These are phyloP conservation scores for Claviceps citrina DNA, from an alignment of 2,329 filamentous ascomycete genomes.

Conservation along the genomic window DNA sequence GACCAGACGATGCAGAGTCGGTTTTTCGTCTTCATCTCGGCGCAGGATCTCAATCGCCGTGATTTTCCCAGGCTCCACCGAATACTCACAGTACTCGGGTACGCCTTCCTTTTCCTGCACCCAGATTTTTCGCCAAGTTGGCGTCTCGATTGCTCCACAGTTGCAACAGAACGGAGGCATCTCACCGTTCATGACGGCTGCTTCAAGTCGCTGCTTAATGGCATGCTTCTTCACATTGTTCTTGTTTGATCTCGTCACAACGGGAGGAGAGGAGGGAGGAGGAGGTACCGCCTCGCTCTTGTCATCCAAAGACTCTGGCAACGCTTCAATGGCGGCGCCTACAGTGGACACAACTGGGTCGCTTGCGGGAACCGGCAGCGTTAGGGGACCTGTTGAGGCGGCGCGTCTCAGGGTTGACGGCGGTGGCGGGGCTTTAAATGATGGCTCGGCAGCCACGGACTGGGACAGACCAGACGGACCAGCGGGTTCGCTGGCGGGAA, in stretches of 20 bases:
- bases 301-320: conserved; percentile 25
- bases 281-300: conserved; percentile 26
- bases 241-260: conserved; percentile 41
- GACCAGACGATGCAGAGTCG: conserved; percentile 55
- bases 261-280: conserved; percentile 22
- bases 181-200: conserved; percentile 59
- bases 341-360: conserved; percentile 23
- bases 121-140: conserved; percentile 90
- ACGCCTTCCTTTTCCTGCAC: conserved; percentile 57
- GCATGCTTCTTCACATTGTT: conserved; percentile 47
- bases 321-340: conserved; percentile 12
- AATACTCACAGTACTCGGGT: conserved; percentile 55
- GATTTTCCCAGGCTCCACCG: conserved; percentile 55
- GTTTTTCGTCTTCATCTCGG: conserved; percentile 44
- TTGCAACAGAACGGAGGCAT: conserved; percentile 83
- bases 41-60: conserved; percentile 58
- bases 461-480: conserved; percentile 27
- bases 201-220: conserved; percentile 43
- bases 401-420: conserved; percentile 23
- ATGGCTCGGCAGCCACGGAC: conserved; percentile 8
- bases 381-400: conserved; percentile 18
- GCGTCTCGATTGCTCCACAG: conserved; percentile 88
- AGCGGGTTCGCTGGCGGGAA: conserved; percentile 35
- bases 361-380: conserved; percentile 29
- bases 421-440: conserved; percentile 18